A percentile compares a stretch with the other conserved stretches of the same genome.
These are phyloP conservation scores for Termitomyces sp. DNA, from an alignment of 768 basidiomycete genomes.

Conservation along the genomic window DNA sequence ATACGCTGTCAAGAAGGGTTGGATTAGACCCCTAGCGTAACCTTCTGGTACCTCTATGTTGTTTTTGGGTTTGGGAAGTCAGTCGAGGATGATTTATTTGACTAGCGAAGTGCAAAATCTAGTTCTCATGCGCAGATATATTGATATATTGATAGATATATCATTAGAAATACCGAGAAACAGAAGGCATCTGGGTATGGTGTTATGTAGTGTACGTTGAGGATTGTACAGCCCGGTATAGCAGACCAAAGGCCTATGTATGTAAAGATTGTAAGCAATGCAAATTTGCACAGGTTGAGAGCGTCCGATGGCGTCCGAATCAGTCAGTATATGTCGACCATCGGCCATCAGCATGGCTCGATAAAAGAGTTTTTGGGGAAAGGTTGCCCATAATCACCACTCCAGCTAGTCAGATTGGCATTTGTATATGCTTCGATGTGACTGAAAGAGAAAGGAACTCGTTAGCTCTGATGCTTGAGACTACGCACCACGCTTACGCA, in stretches of 20 bases:
- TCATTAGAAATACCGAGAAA: conserved; percentile 1
- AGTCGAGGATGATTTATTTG: not conserved
- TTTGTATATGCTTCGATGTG: conserved; percentile 67
- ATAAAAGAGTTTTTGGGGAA: conserved; percentile 52
- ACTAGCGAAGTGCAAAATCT: not conserved
- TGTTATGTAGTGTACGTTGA: not conserved
- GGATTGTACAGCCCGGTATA: not conserved
- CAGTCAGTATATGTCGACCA: not conserved
- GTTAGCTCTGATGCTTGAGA: not conserved
- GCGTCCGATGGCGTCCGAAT: conserved; percentile 3
- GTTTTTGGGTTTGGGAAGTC: not conserved
- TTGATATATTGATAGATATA: not conserved
- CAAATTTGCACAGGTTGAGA: not conserved
- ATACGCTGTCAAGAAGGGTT: conserved; percentile 56
- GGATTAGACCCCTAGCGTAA: conserved; percentile 37
- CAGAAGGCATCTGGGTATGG: not conserved
- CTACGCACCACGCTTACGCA: conserved; percentile 26
- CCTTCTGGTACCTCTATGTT: not conserved
- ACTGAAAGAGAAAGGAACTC: conserved; percentile 12
- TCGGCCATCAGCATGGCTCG: conserved; percentile 18
- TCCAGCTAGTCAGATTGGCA: conserved; percentile 44
- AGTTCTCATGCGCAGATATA: not conserved
- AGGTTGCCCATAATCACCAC: conserved; percentile 36
- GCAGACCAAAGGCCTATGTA: not conserved
- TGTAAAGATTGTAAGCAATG: not conserved